Evolutionary conservation across 2,329 filamentous ascomycete genomes (phyloP), one percentile per base, ranked within the genome.

Genomic region (Arthroderma sp.): DNA sequence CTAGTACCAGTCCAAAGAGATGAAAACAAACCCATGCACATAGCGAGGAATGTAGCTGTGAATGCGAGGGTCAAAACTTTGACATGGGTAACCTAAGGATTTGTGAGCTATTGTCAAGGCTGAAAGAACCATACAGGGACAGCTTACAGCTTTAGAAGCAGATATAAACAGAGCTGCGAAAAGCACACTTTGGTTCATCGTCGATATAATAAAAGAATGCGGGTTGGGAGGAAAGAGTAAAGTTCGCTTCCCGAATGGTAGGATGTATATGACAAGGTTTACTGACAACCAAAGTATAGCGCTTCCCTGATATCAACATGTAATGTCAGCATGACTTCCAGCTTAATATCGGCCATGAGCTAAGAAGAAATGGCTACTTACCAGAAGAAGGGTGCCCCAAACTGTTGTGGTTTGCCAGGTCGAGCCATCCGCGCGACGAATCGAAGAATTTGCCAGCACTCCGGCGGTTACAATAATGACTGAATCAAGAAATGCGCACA

Each of bases 401-500:
- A 47, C 39, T 4, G 49, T 46, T 11, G 50, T 46, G 4, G 42
- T 37, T 38, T 46, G 40, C 42, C 42, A 45, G 7, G 8, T 28
- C 15, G 38, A 10, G n/a, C 43, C 42, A 36, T 45, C 46, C 8
- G 28, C 33, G 6, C 32, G 33, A 10, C 40, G 48, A 33, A 40
- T 38, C n/a, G 46, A 28, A 4, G 27, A 28, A 1, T 40, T 42
- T 4, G 39, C 32, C 5, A 63, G 46, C 15, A 51, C 46, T 22
- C 47, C 51, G 22, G 60, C 34, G 29, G 53, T 58, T 31, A 68
- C 57, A 10, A 68, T 46, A 38, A 73, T 60, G 32, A 56, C 42
- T 9, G 61, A 56, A 50, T 75, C 71, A 15, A 73, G 47, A 5
- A 64, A 29, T 1, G 63, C 50, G 27, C 59, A 63, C 28, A 65